phyloP scores from a whole-genome alignment of 1,139 yeast species.

The Kodamaea alishanica region DNA sequence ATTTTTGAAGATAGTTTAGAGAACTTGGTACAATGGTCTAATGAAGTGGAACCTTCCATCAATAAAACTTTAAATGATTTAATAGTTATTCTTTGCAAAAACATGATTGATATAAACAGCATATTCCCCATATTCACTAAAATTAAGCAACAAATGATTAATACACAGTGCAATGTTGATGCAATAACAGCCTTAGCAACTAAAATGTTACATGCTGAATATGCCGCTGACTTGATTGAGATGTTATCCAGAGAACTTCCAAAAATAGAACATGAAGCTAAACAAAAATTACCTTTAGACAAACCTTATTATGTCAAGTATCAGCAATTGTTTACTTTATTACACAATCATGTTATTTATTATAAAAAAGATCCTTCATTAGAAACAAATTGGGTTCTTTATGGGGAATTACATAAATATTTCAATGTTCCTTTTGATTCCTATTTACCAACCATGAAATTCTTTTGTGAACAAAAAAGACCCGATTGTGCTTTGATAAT shows the following conservation, averaged over 20 bases:
- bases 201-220: constrained; percentile 45
- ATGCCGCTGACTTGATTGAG: constrained; percentile 56
- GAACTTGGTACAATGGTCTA: constrained; percentile 29
- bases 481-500: constrained; percentile 64
- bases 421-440: constrained; percentile 59
- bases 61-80: constrained; percentile 32
- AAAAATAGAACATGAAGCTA: constrained; percentile 33
- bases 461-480: constrained; percentile 54
- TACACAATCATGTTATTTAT: constrained; percentile 46
- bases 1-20: constrained; percentile 33
- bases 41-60: constrained; percentile 28
- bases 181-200: constrained; percentile 48
- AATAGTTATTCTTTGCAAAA: constrained; percentile 22
- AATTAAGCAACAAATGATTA: constrained; percentile 38
- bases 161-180: constrained; percentile 26
- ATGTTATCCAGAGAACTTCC: constrained; percentile 61
- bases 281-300: constrained; percentile 28
- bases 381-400: constrained; percentile 62
- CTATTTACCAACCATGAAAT: constrained; percentile 58
- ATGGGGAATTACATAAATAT: constrained; percentile 55
- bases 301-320: constrained; percentile 28
- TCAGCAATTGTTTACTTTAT: constrained; percentile 30
- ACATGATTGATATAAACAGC: constrained; percentile 19
- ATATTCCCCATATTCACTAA: constrained; percentile 34
- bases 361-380: constrained; percentile 37